Conservation (phyloP, 2,329 filamentous ascomycete species). For the Penicillium freii region DNA sequence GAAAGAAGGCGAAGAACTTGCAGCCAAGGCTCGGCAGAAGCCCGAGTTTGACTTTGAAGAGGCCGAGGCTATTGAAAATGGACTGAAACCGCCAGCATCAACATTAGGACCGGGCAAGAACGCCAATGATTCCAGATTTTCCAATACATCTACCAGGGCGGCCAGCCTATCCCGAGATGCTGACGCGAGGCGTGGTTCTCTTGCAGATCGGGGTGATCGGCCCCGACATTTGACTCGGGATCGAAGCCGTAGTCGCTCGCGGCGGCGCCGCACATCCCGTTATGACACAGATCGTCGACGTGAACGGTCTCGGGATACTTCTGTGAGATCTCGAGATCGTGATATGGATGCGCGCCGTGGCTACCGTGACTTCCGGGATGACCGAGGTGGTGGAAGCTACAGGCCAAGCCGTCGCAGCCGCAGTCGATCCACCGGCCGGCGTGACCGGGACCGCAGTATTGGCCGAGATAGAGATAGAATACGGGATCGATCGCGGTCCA, state of each 20-base stretch:
- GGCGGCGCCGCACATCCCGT: constrained; percentile 27
- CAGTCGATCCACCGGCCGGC: constrained; percentile 33
- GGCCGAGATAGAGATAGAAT: constrained; percentile 17
- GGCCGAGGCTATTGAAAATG: constrained; percentile 44
- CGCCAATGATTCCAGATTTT: constrained; percentile 28
- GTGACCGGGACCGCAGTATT: constrained; percentile 26
- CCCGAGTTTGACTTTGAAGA: constrained; percentile 53
- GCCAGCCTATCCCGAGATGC: constrained; percentile 31
- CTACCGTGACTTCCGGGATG: constrained; percentile 32
- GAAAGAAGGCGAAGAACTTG: constrained; percentile 55
- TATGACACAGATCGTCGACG: constrained; percentile 32
- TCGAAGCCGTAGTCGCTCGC: constrained; percentile 34
- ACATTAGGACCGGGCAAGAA: constrained; percentile 26
- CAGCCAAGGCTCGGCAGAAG: constrained; percentile 51
- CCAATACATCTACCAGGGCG: constrained; percentile 29
- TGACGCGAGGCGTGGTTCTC: constrained; percentile 30
- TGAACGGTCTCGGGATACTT: constrained; percentile 30
- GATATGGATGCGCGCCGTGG: constrained; percentile 34
- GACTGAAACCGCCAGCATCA: constrained; percentile 30
- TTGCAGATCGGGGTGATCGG: constrained; percentile 26
- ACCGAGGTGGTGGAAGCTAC: constrained; percentile 33
- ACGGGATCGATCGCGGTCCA: constrained; percentile 18
- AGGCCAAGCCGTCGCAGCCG: constrained; percentile 36
- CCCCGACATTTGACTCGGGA: constrained; percentile 26
- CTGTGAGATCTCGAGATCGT: constrained; percentile 34